These are phyloP conservation scores for Vigna radiata DNA, from an alignment of 306 rosid species.

Conservation along the genomic window DNA sequence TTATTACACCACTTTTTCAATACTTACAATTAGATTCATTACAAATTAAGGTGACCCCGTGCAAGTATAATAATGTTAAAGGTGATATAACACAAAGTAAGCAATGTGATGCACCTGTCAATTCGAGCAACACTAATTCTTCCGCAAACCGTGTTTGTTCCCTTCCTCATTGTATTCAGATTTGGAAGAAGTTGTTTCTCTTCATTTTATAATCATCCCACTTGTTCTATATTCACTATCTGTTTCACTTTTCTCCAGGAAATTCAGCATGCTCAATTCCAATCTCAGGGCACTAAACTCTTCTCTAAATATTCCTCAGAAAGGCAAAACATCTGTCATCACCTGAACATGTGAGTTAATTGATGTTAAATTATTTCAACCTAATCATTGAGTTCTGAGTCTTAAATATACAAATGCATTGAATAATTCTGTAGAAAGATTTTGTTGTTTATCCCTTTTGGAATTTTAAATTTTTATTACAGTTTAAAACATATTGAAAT, in stretches of 20 bases:
- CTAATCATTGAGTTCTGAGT: too few species aligned
- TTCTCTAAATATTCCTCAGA: neutral
- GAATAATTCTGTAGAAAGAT: too few species aligned
- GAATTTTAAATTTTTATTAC: too few species aligned
- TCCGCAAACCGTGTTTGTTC: constrained; percentile 30
- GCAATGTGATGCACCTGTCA: constrained; percentile 17
- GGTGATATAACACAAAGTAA: constrained; percentile 28
- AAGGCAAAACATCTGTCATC: too few species aligned
- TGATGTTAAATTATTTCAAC: too few species aligned
- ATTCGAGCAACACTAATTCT: constrained; percentile 29
- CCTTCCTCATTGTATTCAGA: neutral
- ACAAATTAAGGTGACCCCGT: constrained; percentile 39
- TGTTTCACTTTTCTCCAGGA: constrained; percentile 4
- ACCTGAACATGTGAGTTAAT: too few species aligned
- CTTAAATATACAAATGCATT: too few species aligned
- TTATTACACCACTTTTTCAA: constrained; percentile 29
- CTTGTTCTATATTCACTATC: neutral
- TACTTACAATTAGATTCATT: constrained; percentile 35
- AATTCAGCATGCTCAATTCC: neutral
- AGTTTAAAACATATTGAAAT: too few species aligned
- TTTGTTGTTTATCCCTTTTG: too few species aligned
- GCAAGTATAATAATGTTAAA: constrained; percentile 32
- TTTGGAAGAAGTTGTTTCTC: constrained; percentile 3
- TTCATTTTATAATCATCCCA: constrained; percentile 11
- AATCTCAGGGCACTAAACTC: neutral